Evolutionary conservation across 371 early-diverging fungal species (phyloP), one percentile per base, ranked within the genome.

Genomic region (Batkoa obscura): DNA sequence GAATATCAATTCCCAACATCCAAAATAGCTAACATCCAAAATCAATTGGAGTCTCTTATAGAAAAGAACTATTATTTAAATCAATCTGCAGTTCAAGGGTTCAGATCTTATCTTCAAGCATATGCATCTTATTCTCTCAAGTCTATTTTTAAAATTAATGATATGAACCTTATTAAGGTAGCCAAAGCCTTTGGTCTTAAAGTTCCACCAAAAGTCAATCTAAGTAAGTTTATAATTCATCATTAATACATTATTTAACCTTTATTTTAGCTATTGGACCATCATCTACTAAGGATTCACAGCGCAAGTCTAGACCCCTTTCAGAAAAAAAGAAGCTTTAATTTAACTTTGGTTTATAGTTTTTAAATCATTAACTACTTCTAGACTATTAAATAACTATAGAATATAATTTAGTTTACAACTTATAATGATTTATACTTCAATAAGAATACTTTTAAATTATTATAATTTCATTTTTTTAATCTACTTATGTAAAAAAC

Each of bases 41-140:
- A 80, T 43, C 77, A 95, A 76, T 79, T 98, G 4, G 97, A 98
- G 62, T 82, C 84, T 66, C 76, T 98, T 50, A 81, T 99, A 2
- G 88, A 90, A 66, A 92, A 92, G 79, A 99, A 98, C 77, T 96
- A 90, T 68, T 97, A 94, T 69, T 76, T 99, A n/a, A 86, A 96
- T 75, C 81, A 87, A 66, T 87, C 88, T 13, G 99, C 98, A n/a
- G 84, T 86, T 57, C 94, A 96, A 64, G 98, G 93, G 1, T 98
- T 86, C 72, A 81, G 90, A 60, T 88, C 91, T 39, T 98, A 95
- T 66, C 70, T 99, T 34, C 93, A 90, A 68, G 85, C 96, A n/a
- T 99, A 99, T 63, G 90, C 95, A 13, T 86, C 89, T 17, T 95
- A 93, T 67, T 84, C 88, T 59, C 81, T 89, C 47, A 99, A 99